A percentile compares a stretch with the other conserved stretches of the same genome.
Conservation (phyloP, 768 basidiomycete species). For the Lactarius akahatsu region DNA sequence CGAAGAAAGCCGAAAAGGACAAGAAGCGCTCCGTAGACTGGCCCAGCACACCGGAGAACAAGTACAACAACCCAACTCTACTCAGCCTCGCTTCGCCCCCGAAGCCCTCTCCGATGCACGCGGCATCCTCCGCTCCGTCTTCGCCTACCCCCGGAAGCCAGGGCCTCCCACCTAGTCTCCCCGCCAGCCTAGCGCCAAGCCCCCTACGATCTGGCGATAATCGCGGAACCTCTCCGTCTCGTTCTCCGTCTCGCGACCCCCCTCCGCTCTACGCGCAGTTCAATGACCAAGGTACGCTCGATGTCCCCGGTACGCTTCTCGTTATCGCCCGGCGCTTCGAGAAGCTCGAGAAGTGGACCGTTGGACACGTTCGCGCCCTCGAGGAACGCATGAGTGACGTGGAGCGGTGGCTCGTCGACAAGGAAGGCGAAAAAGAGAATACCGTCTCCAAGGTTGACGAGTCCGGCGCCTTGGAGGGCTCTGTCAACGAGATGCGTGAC, state of each 20-base stretch:
- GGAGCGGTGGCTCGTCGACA: conserved; percentile 86
- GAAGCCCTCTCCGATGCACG: conserved; percentile 45
- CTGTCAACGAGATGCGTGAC: conserved; percentile 58
- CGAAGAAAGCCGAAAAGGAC: conserved; percentile 47
- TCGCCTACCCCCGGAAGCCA: conserved; percentile 66
- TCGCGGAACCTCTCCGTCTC: conserved; percentile 47
- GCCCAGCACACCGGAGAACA: conserved; percentile 53
- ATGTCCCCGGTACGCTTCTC: conserved; percentile 71
- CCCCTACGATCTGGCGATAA: conserved; percentile 56
- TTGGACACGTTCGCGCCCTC: conserved; percentile 83
- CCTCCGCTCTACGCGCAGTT: conserved; percentile 80
- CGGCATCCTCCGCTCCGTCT: conserved; percentile 53
- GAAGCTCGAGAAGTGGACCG: conserved; percentile 88
- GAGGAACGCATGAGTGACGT: conserved; percentile 91
- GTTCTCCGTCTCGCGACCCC: conserved; percentile 54
- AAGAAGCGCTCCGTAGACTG: conserved; percentile 42
- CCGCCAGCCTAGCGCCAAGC: conserved; percentile 61
- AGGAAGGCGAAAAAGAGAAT: conserved; percentile 38
- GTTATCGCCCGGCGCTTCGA: conserved; percentile 79
- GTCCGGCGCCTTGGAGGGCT: conserved; percentile 37
- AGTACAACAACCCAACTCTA: conserved; percentile 57
- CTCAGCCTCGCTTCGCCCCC: conserved; percentile 54
- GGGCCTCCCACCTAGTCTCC: conserved; percentile 43
- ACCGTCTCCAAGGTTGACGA: conserved; percentile 26
- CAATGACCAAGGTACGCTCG: conserved; percentile 65